Conservation (phyloP, 345 rosid species). For the Mangifera indica region DNA sequence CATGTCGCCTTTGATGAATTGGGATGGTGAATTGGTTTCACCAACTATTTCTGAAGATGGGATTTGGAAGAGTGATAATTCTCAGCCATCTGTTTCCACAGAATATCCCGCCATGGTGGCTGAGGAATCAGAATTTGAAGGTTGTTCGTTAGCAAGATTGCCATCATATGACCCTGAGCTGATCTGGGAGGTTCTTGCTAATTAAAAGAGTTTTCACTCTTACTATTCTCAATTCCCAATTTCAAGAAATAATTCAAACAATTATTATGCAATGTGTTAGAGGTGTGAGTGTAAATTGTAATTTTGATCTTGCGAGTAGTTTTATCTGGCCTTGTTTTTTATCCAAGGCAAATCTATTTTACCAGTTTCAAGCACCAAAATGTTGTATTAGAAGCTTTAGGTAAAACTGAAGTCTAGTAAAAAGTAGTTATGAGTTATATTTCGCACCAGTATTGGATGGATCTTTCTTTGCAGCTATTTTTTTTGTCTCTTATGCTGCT, state of each 20-base stretch:
- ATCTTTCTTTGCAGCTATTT: neutral
- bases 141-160: slow-evolving; percentile 69
- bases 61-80: slow-evolving; percentile 46
- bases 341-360: slow-evolving; percentile 15
- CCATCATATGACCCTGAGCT: slow-evolving; percentile 90
- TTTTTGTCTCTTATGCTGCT: no score
- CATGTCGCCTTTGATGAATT: slow-evolving; percentile 19
- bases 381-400: neutral
- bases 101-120: slow-evolving; percentile 26
- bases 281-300: slow-evolving; percentile 22
- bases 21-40: slow-evolving; percentile 31
- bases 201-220: slow-evolving; percentile 25
- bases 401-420: neutral
- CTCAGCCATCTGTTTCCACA: slow-evolving; percentile 46
- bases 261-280: neutral
- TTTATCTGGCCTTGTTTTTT: slow-evolving; percentile 17
- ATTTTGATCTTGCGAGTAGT: neutral
- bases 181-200: slow-evolving; percentile 92
- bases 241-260: neutral
- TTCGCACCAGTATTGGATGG: neutral
- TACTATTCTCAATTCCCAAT: neutral
- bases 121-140: slow-evolving; percentile 45
- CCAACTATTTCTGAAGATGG: slow-evolving; percentile 44
- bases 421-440: neutral
- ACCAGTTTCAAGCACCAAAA: neutral